phyloP scores from a whole-genome alignment of 495 filamentous ascomycete genomes.

The Penicillium herquei region DNA sequence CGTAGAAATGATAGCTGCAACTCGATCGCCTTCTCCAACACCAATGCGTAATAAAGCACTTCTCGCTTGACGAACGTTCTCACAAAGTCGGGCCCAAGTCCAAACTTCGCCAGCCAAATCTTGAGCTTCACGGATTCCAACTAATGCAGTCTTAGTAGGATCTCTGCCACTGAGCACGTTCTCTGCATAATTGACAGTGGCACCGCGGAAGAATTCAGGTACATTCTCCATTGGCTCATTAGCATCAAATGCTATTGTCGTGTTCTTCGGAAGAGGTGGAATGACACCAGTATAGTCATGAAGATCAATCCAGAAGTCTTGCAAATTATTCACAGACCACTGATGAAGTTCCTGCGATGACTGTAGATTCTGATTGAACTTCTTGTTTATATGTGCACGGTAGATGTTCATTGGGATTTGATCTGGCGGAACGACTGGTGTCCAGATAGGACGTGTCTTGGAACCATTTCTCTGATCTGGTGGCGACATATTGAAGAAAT shows the following conservation, averaged over 20 bases:
- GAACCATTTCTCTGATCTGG: background rate
- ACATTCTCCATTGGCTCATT: slow-evolving; percentile 57
- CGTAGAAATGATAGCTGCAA: slow-evolving; percentile 68
- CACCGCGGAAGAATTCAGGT: slow-evolving; percentile 57
- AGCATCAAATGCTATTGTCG: slow-evolving; percentile 56
- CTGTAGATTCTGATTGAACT: slow-evolving; percentile 13
- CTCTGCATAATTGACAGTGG: slow-evolving; percentile 71
- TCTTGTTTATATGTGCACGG: slow-evolving; percentile 20
- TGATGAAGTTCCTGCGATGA: slow-evolving; percentile 20
- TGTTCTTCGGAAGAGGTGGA: slow-evolving; percentile 38
- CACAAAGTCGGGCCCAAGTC: slow-evolving; percentile 59
- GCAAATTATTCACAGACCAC: slow-evolving; percentile 18
- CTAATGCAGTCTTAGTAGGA: slow-evolving; percentile 52
- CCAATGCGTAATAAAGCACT: slow-evolving; percentile 50
- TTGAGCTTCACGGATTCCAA: slow-evolving; percentile 65
- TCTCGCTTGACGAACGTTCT: slow-evolving; percentile 48
- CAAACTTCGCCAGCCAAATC: slow-evolving; percentile 52
- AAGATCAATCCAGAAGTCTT: slow-evolving; percentile 22
- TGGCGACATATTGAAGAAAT: background rate
- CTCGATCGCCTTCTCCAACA: slow-evolving; percentile 61
- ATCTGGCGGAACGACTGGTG: slow-evolving; percentile 6
- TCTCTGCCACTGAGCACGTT: slow-evolving; percentile 59
- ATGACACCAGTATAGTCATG: slow-evolving; percentile 19
- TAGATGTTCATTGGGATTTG: slow-evolving; percentile 23
- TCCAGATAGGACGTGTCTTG: slow-evolving; percentile 14